phyloP scores from a whole-genome alignment of 257 asterid species.

The Solanum neorickii region DNA sequence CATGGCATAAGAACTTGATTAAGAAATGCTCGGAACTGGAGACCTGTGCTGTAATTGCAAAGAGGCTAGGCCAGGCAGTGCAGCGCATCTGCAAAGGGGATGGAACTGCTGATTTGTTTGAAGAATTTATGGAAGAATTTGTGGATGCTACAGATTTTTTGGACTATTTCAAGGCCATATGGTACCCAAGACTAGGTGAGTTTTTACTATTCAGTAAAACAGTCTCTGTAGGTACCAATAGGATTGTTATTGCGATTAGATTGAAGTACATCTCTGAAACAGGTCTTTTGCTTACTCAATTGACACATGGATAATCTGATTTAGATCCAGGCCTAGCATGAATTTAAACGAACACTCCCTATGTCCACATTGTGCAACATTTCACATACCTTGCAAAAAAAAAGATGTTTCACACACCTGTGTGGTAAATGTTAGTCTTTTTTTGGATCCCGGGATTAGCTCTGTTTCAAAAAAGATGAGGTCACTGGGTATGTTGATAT shows the following conservation, averaged over 20 bases:
- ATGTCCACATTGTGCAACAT: background rate
- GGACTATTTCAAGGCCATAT: slow-evolving; percentile 81
- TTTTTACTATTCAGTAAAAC: background rate
- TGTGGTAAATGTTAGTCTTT: background rate
- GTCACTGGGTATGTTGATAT: background rate
- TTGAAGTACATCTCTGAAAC: background rate
- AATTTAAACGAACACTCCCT: background rate
- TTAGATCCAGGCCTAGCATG: background rate
- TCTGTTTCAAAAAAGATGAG: background rate
- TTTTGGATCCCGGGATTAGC: background rate
- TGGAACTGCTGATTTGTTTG: slow-evolving; percentile 33
- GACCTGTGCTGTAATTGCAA: slow-evolving; percentile 37
- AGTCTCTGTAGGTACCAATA: background rate
- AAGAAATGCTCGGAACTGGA: slow-evolving; percentile 55
- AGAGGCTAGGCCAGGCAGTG: slow-evolving; percentile 47
- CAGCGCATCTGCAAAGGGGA: slow-evolving; percentile 40
- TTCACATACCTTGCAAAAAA: background rate
- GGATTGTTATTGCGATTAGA: background rate
- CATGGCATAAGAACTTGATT: slow-evolving; percentile 79
- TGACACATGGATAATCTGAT: background rate
- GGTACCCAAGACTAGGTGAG: slow-evolving; percentile 78
- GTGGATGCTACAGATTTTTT: slow-evolving; percentile 55
- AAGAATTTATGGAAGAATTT: slow-evolving; percentile 40
- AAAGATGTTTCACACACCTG: background rate
- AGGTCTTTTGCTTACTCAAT: background rate